Evolutionary conservation across 2,329 filamentous ascomycete species (phyloP).

Genomic region (Microdochium bolleyi): DNA sequence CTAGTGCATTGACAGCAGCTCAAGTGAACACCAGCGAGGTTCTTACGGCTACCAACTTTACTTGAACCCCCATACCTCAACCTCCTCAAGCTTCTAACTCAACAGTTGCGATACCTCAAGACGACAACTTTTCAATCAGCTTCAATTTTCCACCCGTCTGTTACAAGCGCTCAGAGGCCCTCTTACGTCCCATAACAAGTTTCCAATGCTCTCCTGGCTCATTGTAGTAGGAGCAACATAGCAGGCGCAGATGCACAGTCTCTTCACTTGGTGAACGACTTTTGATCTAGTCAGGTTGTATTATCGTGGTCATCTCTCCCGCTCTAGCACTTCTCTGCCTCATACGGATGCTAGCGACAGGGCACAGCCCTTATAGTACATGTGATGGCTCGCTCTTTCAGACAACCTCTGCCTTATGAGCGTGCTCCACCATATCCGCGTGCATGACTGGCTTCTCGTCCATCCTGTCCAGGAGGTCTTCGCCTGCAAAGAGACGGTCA

Average conservation of each 20-base stretch:
- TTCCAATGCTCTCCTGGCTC: not conserved
- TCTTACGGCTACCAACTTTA: not conserved
- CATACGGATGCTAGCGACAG: not conserved
- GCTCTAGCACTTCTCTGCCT: not conserved
- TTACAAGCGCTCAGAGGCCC: not conserved
- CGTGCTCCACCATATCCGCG: not conserved
- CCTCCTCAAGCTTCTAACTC: no score
- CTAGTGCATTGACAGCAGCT: not conserved
- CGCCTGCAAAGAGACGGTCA: slow-evolving; percentile 8
- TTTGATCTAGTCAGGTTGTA: not conserved
- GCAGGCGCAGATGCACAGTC: not conserved
- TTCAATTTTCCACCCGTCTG: not conserved
- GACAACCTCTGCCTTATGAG: not conserved
- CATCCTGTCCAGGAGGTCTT: not conserved
- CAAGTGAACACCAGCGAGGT: not conserved
- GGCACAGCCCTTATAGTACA: not conserved
- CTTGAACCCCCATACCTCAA: not conserved
- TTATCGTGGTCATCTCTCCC: not conserved
- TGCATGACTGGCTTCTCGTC: not conserved
- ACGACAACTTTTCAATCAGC: not conserved
- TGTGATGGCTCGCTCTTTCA: not conserved
- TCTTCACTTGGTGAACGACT: not conserved
- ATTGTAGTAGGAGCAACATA: not conserved
- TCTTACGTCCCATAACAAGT: not conserved
- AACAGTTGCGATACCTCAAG: not conserved